phyloP scores from a whole-genome alignment of 2,329 filamentous ascomycete species.

The Xylariales sp. region DNA sequence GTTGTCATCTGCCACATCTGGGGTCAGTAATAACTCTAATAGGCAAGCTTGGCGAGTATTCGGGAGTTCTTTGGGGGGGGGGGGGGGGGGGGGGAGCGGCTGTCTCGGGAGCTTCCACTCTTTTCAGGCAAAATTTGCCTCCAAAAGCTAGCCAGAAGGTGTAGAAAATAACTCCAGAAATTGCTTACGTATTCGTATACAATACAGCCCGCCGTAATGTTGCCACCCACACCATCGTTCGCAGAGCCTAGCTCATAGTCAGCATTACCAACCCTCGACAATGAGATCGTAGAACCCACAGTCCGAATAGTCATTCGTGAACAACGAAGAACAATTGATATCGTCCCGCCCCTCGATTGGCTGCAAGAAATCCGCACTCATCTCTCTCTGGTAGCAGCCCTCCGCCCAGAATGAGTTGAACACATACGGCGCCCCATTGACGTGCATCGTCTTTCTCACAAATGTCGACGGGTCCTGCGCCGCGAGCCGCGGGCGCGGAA shows the following conservation, averaged over 20 bases:
- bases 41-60: too few species aligned
- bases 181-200: constrained; percentile 3
- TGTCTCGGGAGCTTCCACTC: too few species aligned
- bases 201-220: constrained; percentile 2
- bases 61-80: too few species aligned
- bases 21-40: too few species aligned
- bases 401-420: background rate
- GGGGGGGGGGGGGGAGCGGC: too few species aligned
- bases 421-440: constrained; percentile 1
- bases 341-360: background rate
- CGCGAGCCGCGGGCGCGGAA: background rate
- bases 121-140: too few species aligned
- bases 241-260: background rate
- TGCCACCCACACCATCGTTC: constrained; percentile 3
- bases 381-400: constrained; percentile 1
- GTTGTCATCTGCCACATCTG: too few species aligned
- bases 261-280: background rate
- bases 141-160: too few species aligned
- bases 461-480: background rate
- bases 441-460: background rate
- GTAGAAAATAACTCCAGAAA: background rate
- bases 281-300: background rate
- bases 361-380: constrained; percentile 1
- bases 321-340: background rate
- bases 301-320: background rate